Conservation (phyloP, 495 filamentous ascomycete species). For the Podospora australis region DNA sequence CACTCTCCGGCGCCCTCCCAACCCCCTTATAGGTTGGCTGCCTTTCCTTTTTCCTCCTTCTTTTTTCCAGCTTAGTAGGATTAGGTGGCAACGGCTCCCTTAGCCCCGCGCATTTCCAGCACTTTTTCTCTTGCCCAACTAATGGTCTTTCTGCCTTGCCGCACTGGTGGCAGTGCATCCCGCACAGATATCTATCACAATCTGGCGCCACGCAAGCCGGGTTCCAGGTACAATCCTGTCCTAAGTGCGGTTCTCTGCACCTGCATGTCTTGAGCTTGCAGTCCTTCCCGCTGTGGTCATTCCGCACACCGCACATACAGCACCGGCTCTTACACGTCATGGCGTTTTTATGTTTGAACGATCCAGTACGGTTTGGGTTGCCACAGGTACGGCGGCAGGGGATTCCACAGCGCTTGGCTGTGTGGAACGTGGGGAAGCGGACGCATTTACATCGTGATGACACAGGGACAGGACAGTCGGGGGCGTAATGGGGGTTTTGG, state of each 20-base stretch:
- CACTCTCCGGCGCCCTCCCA: too few species aligned
- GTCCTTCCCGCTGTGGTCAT: constrained; percentile 28
- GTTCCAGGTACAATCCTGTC: constrained; percentile 36
- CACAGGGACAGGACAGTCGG: constrained; percentile 22
- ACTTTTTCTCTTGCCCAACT: constrained; percentile 26
- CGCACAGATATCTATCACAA: constrained; percentile 29
- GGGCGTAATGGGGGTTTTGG: constrained; percentile 18
- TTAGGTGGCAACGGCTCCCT: constrained; percentile 12
- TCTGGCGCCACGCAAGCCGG: constrained; percentile 25
- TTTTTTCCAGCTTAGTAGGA: not conserved
- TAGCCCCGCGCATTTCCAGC: constrained; percentile 20
- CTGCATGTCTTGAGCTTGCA: constrained; percentile 27
- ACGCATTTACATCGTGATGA: constrained; percentile 34
- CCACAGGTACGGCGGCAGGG: constrained; percentile 29
- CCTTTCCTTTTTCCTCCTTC: constrained; percentile 1
- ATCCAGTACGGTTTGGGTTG: constrained; percentile 13
- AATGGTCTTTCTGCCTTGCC: constrained; percentile 29
- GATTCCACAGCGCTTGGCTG: constrained; percentile 22
- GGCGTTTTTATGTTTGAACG: constrained; percentile 26
- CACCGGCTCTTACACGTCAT: constrained; percentile 32
- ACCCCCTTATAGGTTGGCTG: too few species aligned
- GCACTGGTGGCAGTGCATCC: constrained; percentile 32
- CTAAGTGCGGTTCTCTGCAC: constrained; percentile 31
- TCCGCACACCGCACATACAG: constrained; percentile 35
- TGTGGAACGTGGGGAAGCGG: constrained; percentile 33